Conservation (phyloP, 768 basidiomycete species). For the Tylopilus balloui region DNA sequence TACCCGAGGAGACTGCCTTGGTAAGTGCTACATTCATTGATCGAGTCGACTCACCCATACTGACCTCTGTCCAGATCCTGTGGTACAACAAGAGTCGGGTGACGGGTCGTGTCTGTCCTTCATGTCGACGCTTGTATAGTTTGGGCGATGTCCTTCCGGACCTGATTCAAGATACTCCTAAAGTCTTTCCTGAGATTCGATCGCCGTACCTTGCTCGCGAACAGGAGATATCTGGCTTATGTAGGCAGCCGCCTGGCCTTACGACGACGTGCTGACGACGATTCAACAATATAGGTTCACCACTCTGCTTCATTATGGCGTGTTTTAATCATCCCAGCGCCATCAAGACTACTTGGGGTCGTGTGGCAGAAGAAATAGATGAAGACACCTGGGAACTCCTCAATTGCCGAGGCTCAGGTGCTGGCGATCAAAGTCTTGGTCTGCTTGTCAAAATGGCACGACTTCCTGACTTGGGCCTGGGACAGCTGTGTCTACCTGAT, state of each 20-base stretch:
- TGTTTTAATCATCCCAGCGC: conserved; percentile 59
- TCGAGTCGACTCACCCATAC: not conserved
- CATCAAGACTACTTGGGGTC: conserved; percentile 67
- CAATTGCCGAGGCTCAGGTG: conserved; percentile 38
- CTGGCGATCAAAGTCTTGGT: conserved; percentile 42
- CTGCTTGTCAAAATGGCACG: conserved; percentile 76
- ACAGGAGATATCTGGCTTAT: conserved; percentile 72
- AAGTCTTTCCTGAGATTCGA: conserved; percentile 15
- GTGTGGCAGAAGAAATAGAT: conserved; percentile 62
- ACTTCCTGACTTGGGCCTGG: conserved; percentile 67
- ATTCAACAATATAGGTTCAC: conserved; percentile 52
- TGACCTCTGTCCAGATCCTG: conserved; percentile 45
- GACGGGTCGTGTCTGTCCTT: conserved; percentile 68
- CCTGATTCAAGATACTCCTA: conserved; percentile 31
- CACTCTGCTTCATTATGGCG: conserved; percentile 72
- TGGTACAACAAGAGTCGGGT: conserved; percentile 85
- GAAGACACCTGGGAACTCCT: conserved; percentile 61
- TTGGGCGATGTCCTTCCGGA: conserved; percentile 63
- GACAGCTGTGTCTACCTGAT: conserved; percentile 45
- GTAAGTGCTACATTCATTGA: conserved; percentile 52
- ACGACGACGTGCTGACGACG: conserved; percentile 2
- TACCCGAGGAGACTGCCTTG: conserved; percentile 69
- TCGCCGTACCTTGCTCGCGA: conserved; percentile 49
- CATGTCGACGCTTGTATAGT: conserved; percentile 68
- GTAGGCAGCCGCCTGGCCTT: conserved; percentile 38